Evolutionary conservation across 2,329 filamentous ascomycete genomes (phyloP), one percentile per base, ranked within the genome.

Genomic region (Cryphonectria nitschkei): DNA sequence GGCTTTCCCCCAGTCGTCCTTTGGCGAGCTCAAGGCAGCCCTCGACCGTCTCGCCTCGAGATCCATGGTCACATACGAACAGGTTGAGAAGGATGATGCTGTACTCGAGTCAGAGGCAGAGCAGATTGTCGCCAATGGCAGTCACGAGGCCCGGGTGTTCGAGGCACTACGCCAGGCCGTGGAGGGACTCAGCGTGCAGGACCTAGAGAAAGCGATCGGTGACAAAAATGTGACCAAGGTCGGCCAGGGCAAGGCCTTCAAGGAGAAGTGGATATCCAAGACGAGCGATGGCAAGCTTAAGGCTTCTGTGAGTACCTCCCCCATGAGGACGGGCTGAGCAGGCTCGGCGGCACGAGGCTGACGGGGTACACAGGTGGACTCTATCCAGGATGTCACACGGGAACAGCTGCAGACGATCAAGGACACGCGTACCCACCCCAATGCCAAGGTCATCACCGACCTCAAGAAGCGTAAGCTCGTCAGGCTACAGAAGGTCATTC

Each of bases 211-310:
- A 79, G 84, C 84, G 68, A 90, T 95, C 74, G 92, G 92, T 69
- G 89, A 92, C 80, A 93, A 93, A 80, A 90, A 84, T 64, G 91
- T 89, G 61, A 86, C 91, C 65, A 95, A 93, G 83, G 85, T 98
- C 72, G 96, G 96, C n/a, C 92, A 96, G 80, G 94, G 94, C 76
- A 97, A 96, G 84, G 95, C 95, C 46, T 97, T 98, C 85, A 97
- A 89, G 79, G 88, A 90, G 81, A 91, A 90, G 79, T 92, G 90
- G 90, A 91, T 92, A 73, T 79, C 82, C 16, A 91, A 89, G 82
- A 87, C 86, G 73, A 86, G 89, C 74, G 83, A 84, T 63, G 84
- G 89, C 71, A 82, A 86, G 66, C 80, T 90, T 72, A 84, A 87
- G 71, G 83, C 86, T 66, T 81, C 78, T 65, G 74, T 78, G 69